These are phyloP conservation scores for Melampsora allii-populina DNA, from an alignment of 1,284 basidiomycete species.

Conservation along the genomic window DNA sequence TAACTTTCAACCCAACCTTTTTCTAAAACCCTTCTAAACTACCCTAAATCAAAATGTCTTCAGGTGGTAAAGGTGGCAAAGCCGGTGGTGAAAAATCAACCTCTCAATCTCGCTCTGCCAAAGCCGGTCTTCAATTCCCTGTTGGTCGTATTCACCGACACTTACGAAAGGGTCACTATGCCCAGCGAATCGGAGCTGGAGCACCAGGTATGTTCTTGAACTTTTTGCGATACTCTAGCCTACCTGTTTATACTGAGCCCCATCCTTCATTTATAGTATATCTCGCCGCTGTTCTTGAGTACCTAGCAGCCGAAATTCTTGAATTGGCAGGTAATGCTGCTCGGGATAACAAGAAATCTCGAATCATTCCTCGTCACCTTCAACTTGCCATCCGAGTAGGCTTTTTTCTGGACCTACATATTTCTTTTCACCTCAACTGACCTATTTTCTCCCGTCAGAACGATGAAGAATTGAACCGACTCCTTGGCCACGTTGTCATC, in stretches of 20 bases:
- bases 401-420: not conserved
- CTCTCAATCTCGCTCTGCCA: slow-evolving; percentile 66
- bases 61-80: slow-evolving; percentile 41
- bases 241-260: slow-evolving; percentile 4
- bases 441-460: slow-evolving; percentile 35
- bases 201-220: slow-evolving; percentile 66
- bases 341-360: slow-evolving; percentile 72
- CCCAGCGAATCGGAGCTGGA: slow-evolving; percentile 69
- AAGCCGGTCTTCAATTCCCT: slow-evolving; percentile 76
- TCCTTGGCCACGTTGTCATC: slow-evolving; percentile 79
- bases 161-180: slow-evolving; percentile 79
- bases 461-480: slow-evolving; percentile 61
- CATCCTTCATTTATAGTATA: slow-evolving; percentile 62
- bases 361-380: slow-evolving; percentile 85
- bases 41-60: slow-evolving; percentile 20
- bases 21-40: not conserved
- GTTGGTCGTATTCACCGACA: slow-evolving; percentile 85
- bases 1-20: not conserved
- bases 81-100: slow-evolving; percentile 35
- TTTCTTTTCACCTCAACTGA: not conserved
- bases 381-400: slow-evolving; percentile 70
- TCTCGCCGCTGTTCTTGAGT: slow-evolving; percentile 77
- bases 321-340: slow-evolving; percentile 78
- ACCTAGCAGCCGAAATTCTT: slow-evolving; percentile 80
- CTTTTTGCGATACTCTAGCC: not conserved